Evolutionary conservation across 2,329 filamentous ascomycete genomes (phyloP).

Genomic region (Arachnomyces sp.): DNA sequence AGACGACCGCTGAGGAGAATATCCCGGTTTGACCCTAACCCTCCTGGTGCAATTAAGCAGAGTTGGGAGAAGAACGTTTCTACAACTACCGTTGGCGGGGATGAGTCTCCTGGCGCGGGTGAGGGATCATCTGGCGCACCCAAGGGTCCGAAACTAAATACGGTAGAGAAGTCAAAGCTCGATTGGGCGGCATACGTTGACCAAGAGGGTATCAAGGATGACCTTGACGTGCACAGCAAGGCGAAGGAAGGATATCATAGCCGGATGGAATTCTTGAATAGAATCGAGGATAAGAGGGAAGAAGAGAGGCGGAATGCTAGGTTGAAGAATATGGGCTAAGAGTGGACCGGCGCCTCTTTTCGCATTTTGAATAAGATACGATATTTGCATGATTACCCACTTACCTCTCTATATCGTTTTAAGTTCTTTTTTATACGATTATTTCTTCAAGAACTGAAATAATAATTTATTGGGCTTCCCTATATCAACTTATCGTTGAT

Average conservation of each 20-base stretch:
- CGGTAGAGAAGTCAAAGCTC: slow-evolving; percentile 58
- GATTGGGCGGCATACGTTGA: slow-evolving; percentile 61
- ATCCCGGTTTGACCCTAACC: slow-evolving; percentile 42
- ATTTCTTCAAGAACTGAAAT: too few species aligned
- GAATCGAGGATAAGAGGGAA: slow-evolving; percentile 50
- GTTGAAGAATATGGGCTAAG: slow-evolving; percentile 28
- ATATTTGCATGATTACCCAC: too few species aligned
- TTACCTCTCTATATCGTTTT: too few species aligned
- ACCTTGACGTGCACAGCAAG: slow-evolving; percentile 54
- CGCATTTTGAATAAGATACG: too few species aligned
- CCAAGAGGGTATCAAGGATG: slow-evolving; percentile 53
- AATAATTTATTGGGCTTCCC: too few species aligned
- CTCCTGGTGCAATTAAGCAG: slow-evolving; percentile 35
- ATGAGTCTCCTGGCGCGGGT: slow-evolving; percentile 9
- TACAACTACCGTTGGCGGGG: too few species aligned
- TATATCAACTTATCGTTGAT: too few species aligned
- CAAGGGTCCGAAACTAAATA: slow-evolving; percentile 55
- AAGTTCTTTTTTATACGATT: too few species aligned
- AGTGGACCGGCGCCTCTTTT: background rate
- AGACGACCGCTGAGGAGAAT: slow-evolving; percentile 33
- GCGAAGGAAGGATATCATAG: slow-evolving; percentile 55
- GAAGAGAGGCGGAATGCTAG: slow-evolving; percentile 48
- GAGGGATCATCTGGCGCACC: slow-evolving; percentile 19
- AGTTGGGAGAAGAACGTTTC: slow-evolving; percentile 36
- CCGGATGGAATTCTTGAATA: slow-evolving; percentile 55